Conservation (phyloP, 768 basidiomycete genomes). For the Tulasnella sp. region DNA sequence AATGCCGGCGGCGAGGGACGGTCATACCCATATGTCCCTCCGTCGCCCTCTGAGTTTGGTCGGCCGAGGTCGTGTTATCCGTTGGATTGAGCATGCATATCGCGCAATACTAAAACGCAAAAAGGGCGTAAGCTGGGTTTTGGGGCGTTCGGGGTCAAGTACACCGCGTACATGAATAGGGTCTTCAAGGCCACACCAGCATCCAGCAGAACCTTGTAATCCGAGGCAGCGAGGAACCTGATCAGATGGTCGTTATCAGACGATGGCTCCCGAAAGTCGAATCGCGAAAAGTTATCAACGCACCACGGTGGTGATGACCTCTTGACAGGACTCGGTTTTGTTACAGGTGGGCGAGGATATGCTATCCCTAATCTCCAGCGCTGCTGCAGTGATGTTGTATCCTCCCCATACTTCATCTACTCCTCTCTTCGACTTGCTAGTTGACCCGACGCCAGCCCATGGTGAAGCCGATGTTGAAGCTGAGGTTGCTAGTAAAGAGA, state of each 20-base stretch:
- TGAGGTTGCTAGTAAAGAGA: not conserved
- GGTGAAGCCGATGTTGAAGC: not conserved
- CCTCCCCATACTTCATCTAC: slow-evolving; percentile 15
- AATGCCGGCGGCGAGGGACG: not conserved
- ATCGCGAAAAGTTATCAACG: not conserved
- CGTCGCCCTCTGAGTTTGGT: not conserved
- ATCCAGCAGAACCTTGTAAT: slow-evolving; percentile 18
- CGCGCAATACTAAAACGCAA: slow-evolving; percentile 9
- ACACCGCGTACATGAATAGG: slow-evolving; percentile 11
- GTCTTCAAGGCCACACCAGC: slow-evolving; percentile 17
- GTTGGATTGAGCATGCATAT: slow-evolving; percentile 25
- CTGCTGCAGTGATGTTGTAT: slow-evolving; percentile 17
- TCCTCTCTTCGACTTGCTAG: not conserved
- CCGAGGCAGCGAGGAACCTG: slow-evolving; percentile 17
- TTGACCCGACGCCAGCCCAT: not conserved
- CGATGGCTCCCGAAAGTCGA: not conserved
- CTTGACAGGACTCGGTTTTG: not conserved
- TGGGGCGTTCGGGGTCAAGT: not conserved
- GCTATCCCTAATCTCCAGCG: not conserved
- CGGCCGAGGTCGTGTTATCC: slow-evolving; percentile 14
- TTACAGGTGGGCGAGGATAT: slow-evolving; percentile 23
- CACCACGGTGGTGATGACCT: slow-evolving; percentile 8
- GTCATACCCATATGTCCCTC: slow-evolving; percentile 14
- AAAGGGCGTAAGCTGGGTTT: not conserved
- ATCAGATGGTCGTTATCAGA: not conserved